Conservation (phyloP, 2,329 filamentous ascomycete species). For the Pseudogymnoascus sp. region DNA sequence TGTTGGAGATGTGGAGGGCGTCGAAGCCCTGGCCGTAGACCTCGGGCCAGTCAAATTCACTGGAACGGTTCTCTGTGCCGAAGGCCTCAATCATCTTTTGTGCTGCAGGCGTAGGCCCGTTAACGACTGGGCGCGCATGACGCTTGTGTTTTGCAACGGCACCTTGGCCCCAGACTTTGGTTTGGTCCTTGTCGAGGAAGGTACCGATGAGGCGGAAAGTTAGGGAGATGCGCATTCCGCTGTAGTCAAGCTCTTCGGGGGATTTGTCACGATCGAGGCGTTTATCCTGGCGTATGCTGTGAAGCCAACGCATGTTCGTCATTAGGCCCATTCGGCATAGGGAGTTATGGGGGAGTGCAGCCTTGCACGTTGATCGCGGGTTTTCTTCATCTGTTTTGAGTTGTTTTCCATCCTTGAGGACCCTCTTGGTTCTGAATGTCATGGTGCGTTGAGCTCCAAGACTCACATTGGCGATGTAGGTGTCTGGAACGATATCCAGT, state of each 20-base stretch:
- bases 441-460: slow-evolving; percentile 89
- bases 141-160: slow-evolving; percentile 60
- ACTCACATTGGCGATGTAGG: slow-evolving; percentile 86
- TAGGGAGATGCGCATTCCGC: slow-evolving; percentile 75
- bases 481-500: slow-evolving; percentile 73
- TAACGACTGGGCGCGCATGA: slow-evolving; percentile 57
- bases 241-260: slow-evolving; percentile 61
- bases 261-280: slow-evolving; percentile 61
- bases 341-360: slow-evolving; percentile 78
- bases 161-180: slow-evolving; percentile 84
- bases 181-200: slow-evolving; percentile 60
- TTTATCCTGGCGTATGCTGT: slow-evolving; percentile 87
- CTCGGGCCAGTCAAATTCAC: slow-evolving; percentile 65
- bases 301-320: slow-evolving; percentile 83
- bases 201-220: slow-evolving; percentile 89
- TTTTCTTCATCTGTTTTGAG: not conserved
- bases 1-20: slow-evolving; percentile 57
- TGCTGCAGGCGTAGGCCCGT: slow-evolving; percentile 60
- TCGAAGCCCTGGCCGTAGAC: slow-evolving; percentile 79
- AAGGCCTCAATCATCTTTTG: slow-evolving; percentile 70
- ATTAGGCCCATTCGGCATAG: slow-evolving; percentile 72
- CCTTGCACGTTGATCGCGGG: slow-evolving; percentile 42
- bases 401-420: slow-evolving; percentile 31
- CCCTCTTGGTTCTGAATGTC: slow-evolving; percentile 77
- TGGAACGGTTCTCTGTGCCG: slow-evolving; percentile 72